Evolutionary conservation across 495 filamentous ascomycete species (phyloP), one percentile per base, ranked within the genome.

Genomic region (Talaromyces nanjingensis): DNA sequence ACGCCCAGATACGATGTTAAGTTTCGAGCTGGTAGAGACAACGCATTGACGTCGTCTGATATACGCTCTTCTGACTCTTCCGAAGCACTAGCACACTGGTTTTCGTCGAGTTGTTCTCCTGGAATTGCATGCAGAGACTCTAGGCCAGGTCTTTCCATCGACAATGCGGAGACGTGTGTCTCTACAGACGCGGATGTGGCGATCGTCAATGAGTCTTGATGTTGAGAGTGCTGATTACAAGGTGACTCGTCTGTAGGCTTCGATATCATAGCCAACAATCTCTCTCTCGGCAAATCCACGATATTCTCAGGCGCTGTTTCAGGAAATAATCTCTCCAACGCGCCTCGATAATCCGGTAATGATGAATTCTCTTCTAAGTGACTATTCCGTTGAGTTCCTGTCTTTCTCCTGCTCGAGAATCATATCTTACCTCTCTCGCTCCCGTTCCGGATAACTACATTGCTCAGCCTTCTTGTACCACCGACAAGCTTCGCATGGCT

Each of bases 41-140:
- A 76, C 0, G 87, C 89, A 70, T 92, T 92, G 57, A 93, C 88
- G 73, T 93, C 90, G 72, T 93, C 90, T 0, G 89, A 86, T 64
- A 92, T 87, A 58, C 79, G 83, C 31, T 88, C 86, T 54, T 90
- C 81, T 24, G 83, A 74, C 62, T 87, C 53, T 56, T 56, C 53
- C 1, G 59, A 60, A 58, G 61, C 67, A 57, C 64, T 68, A 20
- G 67, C 53, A 62, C 66, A 60, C 9, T 71, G 70, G 14, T 64
- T 66, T 20, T 61, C 59, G 34, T 75, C 71, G 6, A 7, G 45
- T 49, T 49, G 45, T 49, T 49, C 45, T 9, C 45, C 76, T 0
- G 77, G 77, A 69, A 80, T 79, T 5, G 65, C 72, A 57, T 80
- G 77, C 2, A 80, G 65, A 7, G 75, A 71, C 52, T 79, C 77